Evolutionary conservation across 139 green algal species (phyloP), one percentile per base, ranked within the genome.

Genomic region (Closterium sp.): DNA sequence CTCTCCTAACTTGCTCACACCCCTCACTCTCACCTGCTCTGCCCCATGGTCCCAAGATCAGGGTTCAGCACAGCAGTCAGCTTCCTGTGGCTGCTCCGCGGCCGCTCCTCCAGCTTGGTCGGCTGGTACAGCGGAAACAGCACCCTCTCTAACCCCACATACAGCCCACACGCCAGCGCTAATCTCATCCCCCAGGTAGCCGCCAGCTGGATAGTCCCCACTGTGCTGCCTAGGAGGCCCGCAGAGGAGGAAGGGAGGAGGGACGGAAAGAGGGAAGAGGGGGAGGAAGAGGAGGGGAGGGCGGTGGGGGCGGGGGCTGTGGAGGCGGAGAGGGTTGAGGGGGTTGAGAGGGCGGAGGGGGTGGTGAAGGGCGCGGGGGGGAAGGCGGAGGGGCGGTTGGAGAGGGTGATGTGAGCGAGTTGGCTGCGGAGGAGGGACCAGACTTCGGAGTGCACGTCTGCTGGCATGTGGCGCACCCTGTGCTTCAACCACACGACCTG

Each of bases 401-500:
- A 9, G 30, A 32, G 30, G 9, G 28, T 24, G 27, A 89, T 24
- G 31, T 89, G 30, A 5, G 31, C 86, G 31, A 84, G 31, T 5
- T 90, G 88, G 31, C 9, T 32, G 31, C 38, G 34, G 2, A 90
- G 88, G 6, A 31, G 32, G 32, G 27, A 27, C 88, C 88, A 91
- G 21, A 85, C 24, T 24, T 84, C 88, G 3, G 31, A 85, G 9
- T 84, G 38, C 88, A 30, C 88, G 88, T 91, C 34, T 32, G 88
- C 88, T 38, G 88, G 88, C 88, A 91, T 91, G 28, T 85, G 31
- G 10, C 31, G 28, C 21, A 87, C 86, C 10, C 22, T 42, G 29
- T 89, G 86, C 86, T 42, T 34, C 9, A 38, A 29, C 86, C 86
- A 89, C 86, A 89, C 86, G 5, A 89, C 29, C 86, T 89, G 86